Conservation (phyloP, 106 monocot genomes). For the Chionographis japonica region DNA sequence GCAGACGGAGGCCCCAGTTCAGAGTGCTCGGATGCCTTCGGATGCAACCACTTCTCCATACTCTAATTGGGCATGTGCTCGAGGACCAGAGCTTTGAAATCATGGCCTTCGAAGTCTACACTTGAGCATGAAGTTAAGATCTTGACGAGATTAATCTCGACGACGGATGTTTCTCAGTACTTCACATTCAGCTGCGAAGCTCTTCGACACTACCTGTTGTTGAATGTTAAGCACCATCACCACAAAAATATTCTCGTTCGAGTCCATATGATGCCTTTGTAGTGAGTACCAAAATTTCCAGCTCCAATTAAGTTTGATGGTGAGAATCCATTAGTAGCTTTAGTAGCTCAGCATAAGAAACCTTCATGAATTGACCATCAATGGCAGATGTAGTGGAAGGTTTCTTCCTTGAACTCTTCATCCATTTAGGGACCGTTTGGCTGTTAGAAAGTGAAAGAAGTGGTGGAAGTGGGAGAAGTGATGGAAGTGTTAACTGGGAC, state of each 20-base stretch:
- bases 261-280: neutral
- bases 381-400: neutral
- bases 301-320: constrained; percentile 9
- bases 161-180: constrained; percentile 5
- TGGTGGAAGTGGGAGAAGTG: too few species aligned
- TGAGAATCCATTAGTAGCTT: constrained; percentile 12
- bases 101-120: constrained; percentile 3
- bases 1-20: too few species aligned
- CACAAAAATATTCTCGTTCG: neutral
- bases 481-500: too few species aligned
- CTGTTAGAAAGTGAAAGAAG: too few species aligned
- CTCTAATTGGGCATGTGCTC: constrained; percentile 6
- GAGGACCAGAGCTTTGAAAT: constrained; percentile 11
- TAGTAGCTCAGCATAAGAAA: constrained; percentile 8
- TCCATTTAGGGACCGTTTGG: too few species aligned
- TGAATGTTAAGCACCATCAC: constrained; percentile 14
- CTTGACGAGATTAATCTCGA: constrained; percentile 10
- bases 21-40: too few species aligned
- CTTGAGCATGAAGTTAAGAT: constrained; percentile 10
- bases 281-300: constrained; percentile 5
- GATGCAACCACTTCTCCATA: constrained; percentile 9
- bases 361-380: neutral
- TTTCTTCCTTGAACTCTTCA: too few species aligned
- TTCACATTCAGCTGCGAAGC: constrained; percentile 12
- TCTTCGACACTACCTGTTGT: neutral